phyloP scores from a whole-genome alignment of 306 rosid genomes.

The Cucumis melo region DNA sequence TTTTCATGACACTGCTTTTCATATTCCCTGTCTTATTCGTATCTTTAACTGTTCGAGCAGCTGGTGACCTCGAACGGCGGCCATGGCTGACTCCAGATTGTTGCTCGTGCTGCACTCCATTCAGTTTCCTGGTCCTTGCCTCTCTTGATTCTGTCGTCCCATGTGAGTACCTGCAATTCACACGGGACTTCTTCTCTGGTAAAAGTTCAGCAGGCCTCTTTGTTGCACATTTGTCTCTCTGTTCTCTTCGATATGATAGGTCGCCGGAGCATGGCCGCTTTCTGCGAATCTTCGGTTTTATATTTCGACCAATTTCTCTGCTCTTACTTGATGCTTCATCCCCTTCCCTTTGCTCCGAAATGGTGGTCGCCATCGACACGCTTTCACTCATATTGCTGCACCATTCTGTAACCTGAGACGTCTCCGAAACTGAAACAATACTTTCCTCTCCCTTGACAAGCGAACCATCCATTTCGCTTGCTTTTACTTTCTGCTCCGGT shows the following conservation, averaged over 20 bases:
- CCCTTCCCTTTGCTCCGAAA: conserved; percentile 42
- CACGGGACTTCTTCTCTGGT: conserved; percentile 25
- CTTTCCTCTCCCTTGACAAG: neutral
- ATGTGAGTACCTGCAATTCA: conserved; percentile 12
- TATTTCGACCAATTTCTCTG: conserved; percentile 26
- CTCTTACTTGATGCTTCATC: conserved; percentile 66
- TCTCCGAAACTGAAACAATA: conserved; percentile 21
- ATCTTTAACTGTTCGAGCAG: conserved; percentile 23
- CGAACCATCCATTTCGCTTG: conserved; percentile 2
- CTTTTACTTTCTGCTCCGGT: conserved; percentile 1
- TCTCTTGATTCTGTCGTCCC: conserved; percentile 30
- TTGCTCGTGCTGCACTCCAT: conserved; percentile 22
- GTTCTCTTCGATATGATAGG: conserved; percentile 19
- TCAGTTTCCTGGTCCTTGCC: conserved; percentile 22
- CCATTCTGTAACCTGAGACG: conserved; percentile 37
- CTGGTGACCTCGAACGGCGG: conserved; percentile 53
- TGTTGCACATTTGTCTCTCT: conserved; percentile 19
- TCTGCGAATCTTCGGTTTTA: conserved; percentile 13
- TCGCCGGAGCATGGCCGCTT: conserved; percentile 39
- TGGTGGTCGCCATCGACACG: conserved; percentile 48
- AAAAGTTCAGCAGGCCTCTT: conserved; percentile 19
- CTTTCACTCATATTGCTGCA: conserved; percentile 43
- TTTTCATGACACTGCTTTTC: conserved; percentile 17
- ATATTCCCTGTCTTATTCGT: neutral
- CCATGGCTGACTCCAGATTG: conserved; percentile 19